These are phyloP conservation scores for Ilyonectria mors-panacis DNA, from an alignment of 2,329 filamentous ascomycete genomes.

Conservation along the genomic window DNA sequence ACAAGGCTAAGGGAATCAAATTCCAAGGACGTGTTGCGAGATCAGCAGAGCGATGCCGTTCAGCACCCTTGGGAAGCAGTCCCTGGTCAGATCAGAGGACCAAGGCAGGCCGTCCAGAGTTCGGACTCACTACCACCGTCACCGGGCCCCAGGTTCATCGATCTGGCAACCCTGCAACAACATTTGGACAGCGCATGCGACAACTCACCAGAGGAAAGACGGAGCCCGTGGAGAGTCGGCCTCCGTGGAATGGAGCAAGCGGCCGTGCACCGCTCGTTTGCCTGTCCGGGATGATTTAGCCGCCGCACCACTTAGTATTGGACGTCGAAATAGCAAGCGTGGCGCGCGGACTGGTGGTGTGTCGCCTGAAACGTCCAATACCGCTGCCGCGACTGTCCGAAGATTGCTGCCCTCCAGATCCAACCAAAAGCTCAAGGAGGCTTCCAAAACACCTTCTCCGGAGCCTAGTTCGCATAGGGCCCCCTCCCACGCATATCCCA, in stretches of 20 bases:
- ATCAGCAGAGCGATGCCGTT: conserved; percentile 25
- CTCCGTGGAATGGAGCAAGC: conserved; percentile 81
- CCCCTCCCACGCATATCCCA: conserved; percentile 50
- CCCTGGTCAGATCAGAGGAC: conserved; percentile 16
- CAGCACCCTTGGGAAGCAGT: conserved; percentile 41
- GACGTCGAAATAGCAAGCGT: conserved; percentile 65
- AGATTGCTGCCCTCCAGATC: conserved; percentile 55
- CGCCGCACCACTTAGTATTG: conserved; percentile 70
- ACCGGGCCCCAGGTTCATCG: conserved; percentile 41
- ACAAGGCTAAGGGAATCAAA: conserved; percentile 57
- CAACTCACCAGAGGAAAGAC: conserved; percentile 54
- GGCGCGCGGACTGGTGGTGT: conserved; percentile 44
- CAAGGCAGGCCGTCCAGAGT: conserved; percentile 32
- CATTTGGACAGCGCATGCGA: conserved; percentile 54
- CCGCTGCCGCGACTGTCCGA: conserved; percentile 51
- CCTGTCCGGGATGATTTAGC: conserved; percentile 74
- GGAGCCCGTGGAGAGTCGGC: conserved; percentile 60
- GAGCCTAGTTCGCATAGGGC: conserved; percentile 36
- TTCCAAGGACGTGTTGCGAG: conserved; percentile 42
- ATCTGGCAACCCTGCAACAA: conserved; percentile 46
- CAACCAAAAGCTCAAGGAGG: conserved; percentile 51
- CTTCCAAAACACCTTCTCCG: conserved; percentile 43
- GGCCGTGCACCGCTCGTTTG: conserved; percentile 75
- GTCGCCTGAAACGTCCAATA: conserved; percentile 55
- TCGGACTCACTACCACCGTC: conserved; percentile 47